These are phyloP conservation scores for Physcomitrellopsis africana DNA, from an alignment of 225 moss, liverwort and hornwort genomes.

Conservation along the genomic window DNA sequence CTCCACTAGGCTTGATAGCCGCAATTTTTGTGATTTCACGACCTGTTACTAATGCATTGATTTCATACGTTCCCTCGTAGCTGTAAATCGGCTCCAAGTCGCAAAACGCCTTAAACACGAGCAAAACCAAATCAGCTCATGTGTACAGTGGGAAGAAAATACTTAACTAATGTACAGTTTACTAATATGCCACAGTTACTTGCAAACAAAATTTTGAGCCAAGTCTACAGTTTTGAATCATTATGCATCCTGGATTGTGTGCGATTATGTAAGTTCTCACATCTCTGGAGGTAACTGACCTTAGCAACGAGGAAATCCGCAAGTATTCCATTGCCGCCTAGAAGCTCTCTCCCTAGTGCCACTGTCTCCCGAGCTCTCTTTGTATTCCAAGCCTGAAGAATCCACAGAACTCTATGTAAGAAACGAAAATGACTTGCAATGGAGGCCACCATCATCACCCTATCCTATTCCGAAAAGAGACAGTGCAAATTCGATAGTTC, in stretches of 20 bases:
- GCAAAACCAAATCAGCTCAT: conserved; percentile 19
- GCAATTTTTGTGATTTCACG: conserved; percentile 92
- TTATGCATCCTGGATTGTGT: neutral
- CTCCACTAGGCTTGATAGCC: conserved; percentile 70
- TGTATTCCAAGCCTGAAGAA: conserved; percentile 84
- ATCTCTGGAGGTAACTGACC: conserved; percentile 42
- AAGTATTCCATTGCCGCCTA: conserved; percentile 94
- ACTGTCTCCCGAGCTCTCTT: conserved; percentile 88
- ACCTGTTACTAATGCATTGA: conserved; percentile 84
- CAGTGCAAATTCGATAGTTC: conserved; percentile 3
- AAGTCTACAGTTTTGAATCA: too few species aligned
- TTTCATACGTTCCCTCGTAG: conserved; percentile 95
- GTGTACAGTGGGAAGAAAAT: neutral
- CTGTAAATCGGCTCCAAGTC: conserved; percentile 98
- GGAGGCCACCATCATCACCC: too few species aligned
- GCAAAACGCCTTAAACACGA: conserved; percentile 78
- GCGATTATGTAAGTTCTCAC: neutral
- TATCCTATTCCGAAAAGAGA: neutral
- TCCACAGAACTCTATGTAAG: conserved; percentile 21
- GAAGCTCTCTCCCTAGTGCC: conserved; percentile 91
- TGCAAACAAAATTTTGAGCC: neutral
- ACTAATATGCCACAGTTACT: neutral
- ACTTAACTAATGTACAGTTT: neutral
- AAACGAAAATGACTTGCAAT: neutral
- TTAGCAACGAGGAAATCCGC: conserved; percentile 93